Percentiles rank a stretch among this genome's conserved stretches.
Evolutionary conservation across 208 protist genomes (phyloP).

Genomic region (Acanthamoeba rhysodes): DNA sequence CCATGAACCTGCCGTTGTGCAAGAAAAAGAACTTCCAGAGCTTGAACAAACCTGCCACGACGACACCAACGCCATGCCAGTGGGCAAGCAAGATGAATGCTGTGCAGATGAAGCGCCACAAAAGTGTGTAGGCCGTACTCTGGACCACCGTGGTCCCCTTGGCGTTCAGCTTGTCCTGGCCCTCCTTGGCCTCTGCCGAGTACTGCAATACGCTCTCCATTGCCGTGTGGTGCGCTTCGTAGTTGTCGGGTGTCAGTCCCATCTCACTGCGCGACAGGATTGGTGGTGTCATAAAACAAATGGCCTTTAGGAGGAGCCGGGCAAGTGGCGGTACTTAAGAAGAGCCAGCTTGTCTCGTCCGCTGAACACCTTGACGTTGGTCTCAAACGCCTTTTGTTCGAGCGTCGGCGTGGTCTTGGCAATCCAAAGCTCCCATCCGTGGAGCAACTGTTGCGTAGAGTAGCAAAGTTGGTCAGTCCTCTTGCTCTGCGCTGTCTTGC

Average conservation of each 20-base stretch:
- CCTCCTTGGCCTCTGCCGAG: constrained; percentile 37
- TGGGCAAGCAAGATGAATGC: too few species aligned
- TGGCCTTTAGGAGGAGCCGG: too few species aligned
- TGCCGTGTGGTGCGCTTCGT: neutral
- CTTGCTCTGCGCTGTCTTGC: neutral
- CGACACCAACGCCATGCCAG: too few species aligned
- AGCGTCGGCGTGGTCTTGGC: neutral
- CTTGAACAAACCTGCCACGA: constrained; percentile 46
- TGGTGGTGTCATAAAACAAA: too few species aligned
- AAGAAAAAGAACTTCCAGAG: constrained; percentile 68
- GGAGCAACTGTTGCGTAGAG: neutral
- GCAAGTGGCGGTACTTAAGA: neutral
- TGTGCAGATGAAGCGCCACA: neutral
- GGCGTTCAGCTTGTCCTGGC: neutral
- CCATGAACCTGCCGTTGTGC: constrained; percentile 49
- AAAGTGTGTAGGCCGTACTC: neutral
- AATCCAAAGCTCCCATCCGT: constrained; percentile 52
- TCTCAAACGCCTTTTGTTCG: constrained; percentile 38
- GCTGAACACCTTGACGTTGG: constrained; percentile 26
- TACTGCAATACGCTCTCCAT: constrained; percentile 32
- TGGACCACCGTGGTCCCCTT: constrained; percentile 1
- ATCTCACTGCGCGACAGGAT: neutral
- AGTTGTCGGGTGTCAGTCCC: constrained; percentile 46
- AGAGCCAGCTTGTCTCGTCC: constrained; percentile 35
- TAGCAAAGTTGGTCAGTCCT: neutral